Base-by-base conservation (phyloP, 225 moss, liverwort and hornwort species). In the Lunularia cruciata region DNA sequence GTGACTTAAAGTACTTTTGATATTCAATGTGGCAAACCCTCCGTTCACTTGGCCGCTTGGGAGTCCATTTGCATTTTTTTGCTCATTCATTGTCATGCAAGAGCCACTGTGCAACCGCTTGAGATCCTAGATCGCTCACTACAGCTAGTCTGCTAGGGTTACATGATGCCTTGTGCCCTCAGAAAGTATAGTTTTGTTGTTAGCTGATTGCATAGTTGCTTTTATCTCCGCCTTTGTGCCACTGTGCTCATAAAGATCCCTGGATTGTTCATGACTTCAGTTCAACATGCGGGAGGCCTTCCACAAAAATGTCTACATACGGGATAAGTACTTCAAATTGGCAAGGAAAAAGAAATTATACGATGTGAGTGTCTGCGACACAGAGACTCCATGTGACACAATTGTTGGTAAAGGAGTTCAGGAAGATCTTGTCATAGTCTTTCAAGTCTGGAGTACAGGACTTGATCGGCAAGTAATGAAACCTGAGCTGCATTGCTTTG, bases 291-390 rank as follows among this genome's bases (percentile, higher is more conserved):
- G 77, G 16, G 70, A 82, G 71, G 77, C 71, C 23, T 82, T 71
- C 33, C 77, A 77, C 49, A 77, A 71, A 33, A 61, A 77, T 32
- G 42, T 74, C 47, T 77, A 71, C 37, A 67, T 68, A 38, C 77
- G 81, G 16, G 81, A 82, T 19, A 82, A 77, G 27, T 82, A 77
- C 57, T 82, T 82, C 66, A 70, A 62, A 58, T 62, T 82, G 32
- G 56, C 81, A 23, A 74, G 60, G 67, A 77, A 70, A 58, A 74
- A 65, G 62, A 77, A 77, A 37, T 48, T 77, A 55, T 77, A 82
- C 33, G 74, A 82, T 67, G 81, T 82, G 27, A 70, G 81, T 73
- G 48, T 23, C 22, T 11, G 4, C 28, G 9, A 31, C 28, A 9
- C 31, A 43, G n/a, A n/a, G n/a, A n/a, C n/a, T n/a, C n/a, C n/a